These are phyloP conservation scores for Salvia rosmarinus DNA, from an alignment of 257 asterid species.

Conservation along the genomic window DNA sequence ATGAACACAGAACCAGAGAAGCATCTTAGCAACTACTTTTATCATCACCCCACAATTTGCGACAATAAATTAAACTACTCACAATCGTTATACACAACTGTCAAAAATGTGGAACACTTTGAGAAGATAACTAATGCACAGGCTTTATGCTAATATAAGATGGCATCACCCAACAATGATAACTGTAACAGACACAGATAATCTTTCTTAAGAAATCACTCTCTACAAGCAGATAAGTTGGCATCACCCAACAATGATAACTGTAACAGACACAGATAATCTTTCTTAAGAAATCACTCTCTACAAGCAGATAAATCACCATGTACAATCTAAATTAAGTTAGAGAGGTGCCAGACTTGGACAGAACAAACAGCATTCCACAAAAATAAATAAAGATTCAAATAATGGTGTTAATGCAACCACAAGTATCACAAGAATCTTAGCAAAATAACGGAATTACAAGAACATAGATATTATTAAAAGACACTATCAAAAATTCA, in stretches of 20 bases:
- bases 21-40: constrained; percentile 2
- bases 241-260: neutral
- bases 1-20: neutral
- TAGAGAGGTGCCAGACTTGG: neutral
- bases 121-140: neutral
- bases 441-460: constrained; percentile 18
- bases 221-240: neutral
- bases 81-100: neutral
- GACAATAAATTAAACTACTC: constrained; percentile 9
- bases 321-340: neutral
- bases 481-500: neutral
- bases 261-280: neutral
- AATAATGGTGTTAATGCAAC: neutral
- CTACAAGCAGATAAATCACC: neutral
- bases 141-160: constrained; percentile 5
- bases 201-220: neutral
- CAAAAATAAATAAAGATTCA: neutral
- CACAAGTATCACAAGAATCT: neutral
- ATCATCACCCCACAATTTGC: constrained; percentile 5
- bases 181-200: neutral
- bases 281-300: neutral
- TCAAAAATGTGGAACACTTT: constrained; percentile 5
- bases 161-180: neutral
- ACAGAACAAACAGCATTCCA: neutral
- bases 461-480: neutral